These are phyloP conservation scores for Mycena sanguinolenta DNA, from an alignment of 768 basidiomycete species.

Conservation along the genomic window DNA sequence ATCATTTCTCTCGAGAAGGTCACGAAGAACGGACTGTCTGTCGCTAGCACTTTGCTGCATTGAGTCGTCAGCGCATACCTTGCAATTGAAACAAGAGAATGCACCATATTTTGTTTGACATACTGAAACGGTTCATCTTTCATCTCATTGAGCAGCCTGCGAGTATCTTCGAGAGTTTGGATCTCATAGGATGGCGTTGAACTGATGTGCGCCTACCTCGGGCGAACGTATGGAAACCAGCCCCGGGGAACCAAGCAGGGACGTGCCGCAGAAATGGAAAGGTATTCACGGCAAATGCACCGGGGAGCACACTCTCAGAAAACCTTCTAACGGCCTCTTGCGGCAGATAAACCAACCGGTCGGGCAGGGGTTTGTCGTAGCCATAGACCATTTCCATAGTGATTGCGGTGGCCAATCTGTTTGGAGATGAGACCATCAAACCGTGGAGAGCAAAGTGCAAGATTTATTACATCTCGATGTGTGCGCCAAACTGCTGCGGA, in stretches of 20 bases:
- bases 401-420: not conserved
- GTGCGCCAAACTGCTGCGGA: conserved; percentile 34
- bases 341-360: conserved; percentile 41
- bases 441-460: no score
- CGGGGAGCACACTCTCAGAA: conserved; percentile 35
- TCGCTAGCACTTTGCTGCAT: conserved; percentile 11
- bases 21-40: conserved; percentile 8
- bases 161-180: not conserved
- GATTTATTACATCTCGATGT: conserved; percentile 13
- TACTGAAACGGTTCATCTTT: not conserved
- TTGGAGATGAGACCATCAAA: not conserved
- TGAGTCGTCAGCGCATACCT: not conserved
- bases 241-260: conserved; percentile 46
- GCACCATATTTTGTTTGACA: not conserved
- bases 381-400: conserved; percentile 39
- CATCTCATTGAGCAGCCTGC: not conserved
- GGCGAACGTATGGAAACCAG: not conserved
- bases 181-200: not conserved
- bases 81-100: not conserved
- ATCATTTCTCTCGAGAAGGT: conserved; percentile 1
- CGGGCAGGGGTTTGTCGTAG: conserved; percentile 39
- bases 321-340: conserved; percentile 34
- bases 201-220: not conserved
- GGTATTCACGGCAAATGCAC: conserved; percentile 42
- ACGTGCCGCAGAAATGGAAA: conserved; percentile 49